Evolutionary conservation across 179 eudicot species (phyloP), one percentile per base, ranked within the genome.

Genomic region (Sideroxylon spinosum): DNA sequence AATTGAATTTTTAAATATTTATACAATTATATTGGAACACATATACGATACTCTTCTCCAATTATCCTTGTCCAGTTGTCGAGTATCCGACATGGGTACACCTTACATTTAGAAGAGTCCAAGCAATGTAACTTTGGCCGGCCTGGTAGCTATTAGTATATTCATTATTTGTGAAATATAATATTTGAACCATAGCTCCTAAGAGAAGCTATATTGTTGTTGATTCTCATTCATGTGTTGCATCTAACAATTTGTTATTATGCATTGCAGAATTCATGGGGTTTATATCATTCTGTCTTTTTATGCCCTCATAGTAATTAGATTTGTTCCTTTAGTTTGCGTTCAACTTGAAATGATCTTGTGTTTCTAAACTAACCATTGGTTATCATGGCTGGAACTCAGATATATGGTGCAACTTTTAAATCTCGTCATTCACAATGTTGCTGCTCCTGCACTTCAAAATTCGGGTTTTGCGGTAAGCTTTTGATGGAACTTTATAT

Each of bases 361-460:
- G 57, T 71, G 68, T 71, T 56, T 32, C 26, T 78, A n/a, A 14
- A 61, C 76, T 78, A 50, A 73, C 26, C 70, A 14, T 25, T 78
- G 26, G 71, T 73, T 44, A 48, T 37, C 44, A 55, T 84, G 52
- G n/a, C 72, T 86, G 81, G 52, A 69, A 70, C 79, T 73, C 92
- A 95, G 99, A 84, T 93, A 92, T 76, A 92, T 96, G 99, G 99
- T 94, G 85, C 99, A 96, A 81, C 87, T 96, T 85, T 86, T 96
- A 79, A 94, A 96, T 87, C 88, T 96, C 73, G 81, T 91, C 65
- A 89, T 90, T 73, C 90, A 82, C 72, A 83, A 87, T 81, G 86
- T 96, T 81, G 94, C 97, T 80, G 91, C 93, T 76, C 99, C 98
- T 73, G 92, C 97, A 12, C 98, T 96, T 84, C 99, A 96, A 83